Evolutionary conservation across 2,329 filamentous ascomycete species (phyloP), one percentile per base, ranked within the genome.

Genomic region (Ceratocystis huliohia): DNA sequence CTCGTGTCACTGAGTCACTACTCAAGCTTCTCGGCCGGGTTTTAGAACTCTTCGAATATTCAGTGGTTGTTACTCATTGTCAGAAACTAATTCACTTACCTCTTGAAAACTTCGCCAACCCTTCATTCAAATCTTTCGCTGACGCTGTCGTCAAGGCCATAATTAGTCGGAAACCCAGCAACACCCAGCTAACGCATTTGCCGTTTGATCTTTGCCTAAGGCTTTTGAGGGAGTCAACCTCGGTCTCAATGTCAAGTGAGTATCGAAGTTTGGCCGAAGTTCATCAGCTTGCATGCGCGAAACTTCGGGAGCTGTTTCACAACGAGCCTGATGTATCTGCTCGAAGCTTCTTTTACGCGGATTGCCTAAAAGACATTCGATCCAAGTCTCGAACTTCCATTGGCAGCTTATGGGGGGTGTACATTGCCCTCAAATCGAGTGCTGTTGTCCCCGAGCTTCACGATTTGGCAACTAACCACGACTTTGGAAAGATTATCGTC

Each of bases 1-100:
- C 89, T 3, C 84, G 91, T 66, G 86, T 93, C n/a, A 86, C 89
- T 6, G 86, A 91, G 63, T 91, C 92, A 33, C 83, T 95, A 28
- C 79, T 92, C 61, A 79, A 80, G 20, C 88, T 96, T 83, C 74
- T 82, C 37, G 73, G 72, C 2, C 76, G 74, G 20, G 80, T 83
- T 50, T 72, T 78, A 0, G 75, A 78, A 46, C 74, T 86, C 7
- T 80, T 82, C 65, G 75, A 79, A 6, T 76, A 78, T 37, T 71
- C 77, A 0, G 73, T 78, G 4, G 74, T 91, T 48, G 73, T 88
- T 5, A 86, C 91, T 71, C 75, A 93, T 37, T 89, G 86, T 71
- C 78, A 82, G 63, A 95, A 94, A 73, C 79, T 94, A 30, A 78
- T 85, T 65, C 77, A 79, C 5, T 76, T 90, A 17, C 84, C 87